A percentile compares a stretch with the other conserved stretches of the same genome.
These are phyloP conservation scores for Aspergillus sparsus DNA, from an alignment of 495 filamentous ascomycete genomes.

Conservation along the genomic window DNA sequence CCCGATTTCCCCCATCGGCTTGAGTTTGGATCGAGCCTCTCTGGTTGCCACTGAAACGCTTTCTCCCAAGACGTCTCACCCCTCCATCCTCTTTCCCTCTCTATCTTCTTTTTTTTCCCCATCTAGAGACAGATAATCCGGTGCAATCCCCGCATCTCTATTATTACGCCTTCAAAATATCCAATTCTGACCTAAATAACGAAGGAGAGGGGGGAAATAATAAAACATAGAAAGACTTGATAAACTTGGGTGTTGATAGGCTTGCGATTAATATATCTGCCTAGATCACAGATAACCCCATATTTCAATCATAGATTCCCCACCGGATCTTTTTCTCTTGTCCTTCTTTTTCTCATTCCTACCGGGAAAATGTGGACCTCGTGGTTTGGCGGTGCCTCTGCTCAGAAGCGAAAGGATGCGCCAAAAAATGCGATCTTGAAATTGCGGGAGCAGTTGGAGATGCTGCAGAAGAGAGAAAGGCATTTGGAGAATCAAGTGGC, in stretches of 20 bases:
- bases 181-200: background rate
- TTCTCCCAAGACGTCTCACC: background rate
- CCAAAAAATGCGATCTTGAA: conserved; percentile 96
- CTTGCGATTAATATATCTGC: too few relatives aligned
- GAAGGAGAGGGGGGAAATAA: too few relatives aligned
- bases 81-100: conserved; percentile 10
- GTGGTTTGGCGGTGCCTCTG: conserved; percentile 80
- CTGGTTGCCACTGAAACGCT: background rate
- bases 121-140: too few relatives aligned
- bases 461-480: conserved; percentile 95
- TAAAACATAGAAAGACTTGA: too few relatives aligned
- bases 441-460: conserved; percentile 86
- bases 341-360: conserved; percentile 9
- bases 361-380: conserved; percentile 61
- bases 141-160: conserved; percentile 1
- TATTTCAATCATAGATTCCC: too few relatives aligned
- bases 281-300: too few relatives aligned
- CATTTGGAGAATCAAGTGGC: conserved; percentile 88
- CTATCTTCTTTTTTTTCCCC: conserved; percentile 23
- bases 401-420: conserved; percentile 83
- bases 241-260: too few relatives aligned
- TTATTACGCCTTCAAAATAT: background rate
- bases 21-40: background rate
- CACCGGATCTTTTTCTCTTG: too few relatives aligned
- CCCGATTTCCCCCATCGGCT: background rate